These are phyloP conservation scores for Fusarium proliferatum DNA, from an alignment of 2,329 filamentous ascomycete species.

Conservation along the genomic window DNA sequence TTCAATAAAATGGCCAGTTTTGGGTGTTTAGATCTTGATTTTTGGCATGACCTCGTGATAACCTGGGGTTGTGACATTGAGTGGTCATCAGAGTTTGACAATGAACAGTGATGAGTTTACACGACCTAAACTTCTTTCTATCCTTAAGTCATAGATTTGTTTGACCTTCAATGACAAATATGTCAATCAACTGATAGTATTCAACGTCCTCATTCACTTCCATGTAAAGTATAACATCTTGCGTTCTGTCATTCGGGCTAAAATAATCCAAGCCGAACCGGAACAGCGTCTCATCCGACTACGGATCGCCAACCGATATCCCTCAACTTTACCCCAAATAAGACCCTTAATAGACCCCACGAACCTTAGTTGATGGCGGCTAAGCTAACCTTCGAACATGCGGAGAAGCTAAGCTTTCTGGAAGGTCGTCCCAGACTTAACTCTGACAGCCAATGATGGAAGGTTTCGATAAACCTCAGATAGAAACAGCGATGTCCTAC, in stretches of 20 bases:
- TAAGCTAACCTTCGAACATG: background rate
- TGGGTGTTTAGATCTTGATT: background rate
- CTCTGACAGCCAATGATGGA: background rate
- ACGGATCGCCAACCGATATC: background rate
- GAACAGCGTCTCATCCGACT: background rate
- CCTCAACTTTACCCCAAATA: background rate
- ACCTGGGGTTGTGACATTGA: background rate
- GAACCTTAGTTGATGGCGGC: background rate
- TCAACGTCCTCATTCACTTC: accelerated
- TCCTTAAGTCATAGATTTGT: accelerated
- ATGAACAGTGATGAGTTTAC: background rate
- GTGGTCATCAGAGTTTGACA: background rate
- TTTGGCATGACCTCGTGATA: background rate
- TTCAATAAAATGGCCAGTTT: background rate
- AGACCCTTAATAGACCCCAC: background rate
- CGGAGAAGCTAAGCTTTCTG: background rate
- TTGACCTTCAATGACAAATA: background rate
- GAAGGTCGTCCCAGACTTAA: background rate
- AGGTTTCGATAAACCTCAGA: background rate
- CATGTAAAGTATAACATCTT: background rate
- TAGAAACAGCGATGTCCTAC: background rate
- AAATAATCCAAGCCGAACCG: background rate
- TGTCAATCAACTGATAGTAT: background rate
- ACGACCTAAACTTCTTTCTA: background rate
- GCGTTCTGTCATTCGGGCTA: background rate